Percentiles rank a stretch among this genome's conserved stretches.
phyloP scores from a whole-genome alignment of 2,329 filamentous ascomycete genomes.

The Gnomoniopsis smithogilvyi region DNA sequence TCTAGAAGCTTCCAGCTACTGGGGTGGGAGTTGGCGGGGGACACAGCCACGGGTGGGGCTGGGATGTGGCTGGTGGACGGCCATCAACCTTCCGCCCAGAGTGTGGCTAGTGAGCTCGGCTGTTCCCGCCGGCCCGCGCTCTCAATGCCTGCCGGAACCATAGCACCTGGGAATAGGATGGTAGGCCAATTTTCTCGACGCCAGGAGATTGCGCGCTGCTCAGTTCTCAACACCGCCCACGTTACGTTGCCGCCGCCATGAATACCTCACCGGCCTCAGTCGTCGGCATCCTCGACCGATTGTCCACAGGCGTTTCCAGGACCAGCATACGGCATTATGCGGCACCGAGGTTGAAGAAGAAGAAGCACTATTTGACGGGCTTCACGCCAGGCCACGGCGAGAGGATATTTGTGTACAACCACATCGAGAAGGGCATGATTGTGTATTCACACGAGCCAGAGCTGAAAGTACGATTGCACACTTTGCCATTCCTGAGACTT shows the following conservation, averaged over 20 bases:
- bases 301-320: slow-evolving; percentile 38
- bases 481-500: neutral
- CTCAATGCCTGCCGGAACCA: too few relatives aligned
- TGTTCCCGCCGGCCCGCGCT: too few relatives aligned
- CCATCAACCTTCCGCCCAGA: too few relatives aligned
- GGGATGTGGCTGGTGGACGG: too few relatives aligned
- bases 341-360: slow-evolving; percentile 16
- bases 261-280: slow-evolving; percentile 32
- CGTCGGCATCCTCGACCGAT: slow-evolving; percentile 26
- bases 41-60: slow-evolving; percentile 7
- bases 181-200: slow-evolving; percentile 13
- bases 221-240: slow-evolving; percentile 26
- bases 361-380: slow-evolving; percentile 22
- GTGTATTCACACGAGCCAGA: slow-evolving; percentile 47
- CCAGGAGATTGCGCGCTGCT: slow-evolving; percentile 18
- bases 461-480: slow-evolving; percentile 3
- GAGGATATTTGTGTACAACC: slow-evolving; percentile 54
- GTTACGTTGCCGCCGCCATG: slow-evolving; percentile 28
- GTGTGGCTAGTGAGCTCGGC: too few relatives aligned
- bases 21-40: too few relatives aligned
- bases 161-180: slow-evolving; percentile 1
- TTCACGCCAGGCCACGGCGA: slow-evolving; percentile 46
- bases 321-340: slow-evolving; percentile 37
- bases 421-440: slow-evolving; percentile 48
- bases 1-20: slow-evolving; percentile 6